These are phyloP conservation scores for Cyclotella baltica DNA, from an alignment of 108 stramenopile genomes.

Conservation along the genomic window DNA sequence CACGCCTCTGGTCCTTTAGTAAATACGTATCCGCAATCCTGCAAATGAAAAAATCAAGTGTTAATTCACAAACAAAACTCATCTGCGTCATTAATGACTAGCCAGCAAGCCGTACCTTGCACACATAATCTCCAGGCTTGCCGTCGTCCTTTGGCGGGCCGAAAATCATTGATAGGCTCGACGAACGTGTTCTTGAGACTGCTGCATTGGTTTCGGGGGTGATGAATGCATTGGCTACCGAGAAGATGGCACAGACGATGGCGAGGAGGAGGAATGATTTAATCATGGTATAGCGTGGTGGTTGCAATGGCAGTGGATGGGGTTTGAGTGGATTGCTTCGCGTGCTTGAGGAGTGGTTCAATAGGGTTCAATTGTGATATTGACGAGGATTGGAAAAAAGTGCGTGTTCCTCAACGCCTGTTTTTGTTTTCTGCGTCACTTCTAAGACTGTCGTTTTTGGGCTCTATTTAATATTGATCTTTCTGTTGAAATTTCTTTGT, in stretches of 20 bases:
- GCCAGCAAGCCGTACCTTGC: constrained; percentile 48
- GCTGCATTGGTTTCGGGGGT: background rate
- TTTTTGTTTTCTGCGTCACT: no score
- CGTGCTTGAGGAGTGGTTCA: no score
- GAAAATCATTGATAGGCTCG: constrained; percentile 50
- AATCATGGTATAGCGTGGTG: constrained; percentile 24
- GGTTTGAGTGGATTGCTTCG: no score
- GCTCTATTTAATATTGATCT: no score
- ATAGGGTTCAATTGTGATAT: no score
- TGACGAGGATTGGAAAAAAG: no score
- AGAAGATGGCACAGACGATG: constrained; percentile 4
- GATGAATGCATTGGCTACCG: constrained; percentile 25
- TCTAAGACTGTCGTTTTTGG: no score
- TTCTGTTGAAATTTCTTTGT: no score
- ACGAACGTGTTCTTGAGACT: constrained; percentile 11
- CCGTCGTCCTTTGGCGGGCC: constrained; percentile 85
- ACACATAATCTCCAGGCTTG: constrained; percentile 81
- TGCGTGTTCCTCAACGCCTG: no score
- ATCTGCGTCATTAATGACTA: background rate
- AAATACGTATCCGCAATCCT: constrained; percentile 89
- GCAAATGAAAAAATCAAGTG: background rate
- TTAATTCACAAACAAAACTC: constrained; percentile 7
- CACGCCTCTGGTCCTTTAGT: constrained; percentile 89
- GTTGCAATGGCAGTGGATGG: no score
- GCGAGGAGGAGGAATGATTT: constrained; percentile 1